phyloP scores from a whole-genome alignment of 805 yeast species.

The Ogataea glucozyma region DNA sequence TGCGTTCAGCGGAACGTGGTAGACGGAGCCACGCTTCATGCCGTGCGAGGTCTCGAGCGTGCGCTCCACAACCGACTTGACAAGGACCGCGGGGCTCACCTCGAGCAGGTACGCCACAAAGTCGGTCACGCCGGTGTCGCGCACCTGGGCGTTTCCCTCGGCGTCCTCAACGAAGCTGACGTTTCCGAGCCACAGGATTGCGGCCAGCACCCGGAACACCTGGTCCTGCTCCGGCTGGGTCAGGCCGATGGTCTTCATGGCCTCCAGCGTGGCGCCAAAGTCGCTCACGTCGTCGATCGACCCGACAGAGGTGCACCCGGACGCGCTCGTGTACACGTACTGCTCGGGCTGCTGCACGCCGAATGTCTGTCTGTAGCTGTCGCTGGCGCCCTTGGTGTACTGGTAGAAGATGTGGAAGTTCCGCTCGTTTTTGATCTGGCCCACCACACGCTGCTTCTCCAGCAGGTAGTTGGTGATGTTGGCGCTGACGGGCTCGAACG shows the following conservation, averaged over 20 bases:
- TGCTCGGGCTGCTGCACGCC: constrained; percentile 96
- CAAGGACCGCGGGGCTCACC: constrained; percentile 67
- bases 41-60: constrained; percentile 90
- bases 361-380: constrained; percentile 73
- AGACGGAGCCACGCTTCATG: constrained; percentile 84
- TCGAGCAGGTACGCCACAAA: constrained; percentile 91
- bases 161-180: constrained; percentile 82
- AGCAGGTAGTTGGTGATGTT: constrained; percentile 92
- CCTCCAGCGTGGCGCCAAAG: constrained; percentile 75
- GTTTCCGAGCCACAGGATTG: constrained; percentile 94
- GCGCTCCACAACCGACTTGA: constrained; percentile 72
- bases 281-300: constrained; percentile 84
- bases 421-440: constrained; percentile 88
- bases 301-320: constrained; percentile 82
- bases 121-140: constrained; percentile 88
- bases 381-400: constrained; percentile 87
- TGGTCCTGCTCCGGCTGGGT: constrained; percentile 83
- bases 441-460: constrained; percentile 96
- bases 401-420: constrained; percentile 97
- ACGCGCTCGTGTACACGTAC: constrained; percentile 82
- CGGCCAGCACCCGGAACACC: constrained; percentile 80
- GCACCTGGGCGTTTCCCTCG: constrained; percentile 78
- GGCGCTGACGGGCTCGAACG: constrained; percentile 90
- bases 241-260: constrained; percentile 88
- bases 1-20: constrained; percentile 88